Conservation (phyloP, 495 filamentous ascomycete species). For the Aspergillus avenaceus region DNA sequence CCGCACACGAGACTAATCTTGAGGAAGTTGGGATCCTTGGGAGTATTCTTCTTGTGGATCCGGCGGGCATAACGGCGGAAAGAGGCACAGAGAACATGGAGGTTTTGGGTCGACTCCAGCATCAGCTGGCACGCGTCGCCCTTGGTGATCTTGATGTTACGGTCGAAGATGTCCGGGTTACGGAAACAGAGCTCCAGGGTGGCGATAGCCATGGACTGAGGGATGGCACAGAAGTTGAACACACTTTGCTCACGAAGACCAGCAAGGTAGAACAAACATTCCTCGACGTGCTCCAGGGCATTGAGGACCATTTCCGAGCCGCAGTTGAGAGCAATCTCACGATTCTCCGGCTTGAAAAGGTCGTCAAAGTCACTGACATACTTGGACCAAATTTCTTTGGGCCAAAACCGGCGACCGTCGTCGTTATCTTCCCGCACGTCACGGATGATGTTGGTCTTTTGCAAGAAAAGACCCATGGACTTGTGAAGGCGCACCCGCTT, state of each 20-base stretch:
- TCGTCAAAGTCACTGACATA: constrained; percentile 86
- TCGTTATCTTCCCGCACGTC: constrained; percentile 87
- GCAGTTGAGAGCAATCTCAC: constrained; percentile 77
- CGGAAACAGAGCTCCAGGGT: constrained; percentile 87
- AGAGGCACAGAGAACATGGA: constrained; percentile 69
- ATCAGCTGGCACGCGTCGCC: constrained; percentile 89
- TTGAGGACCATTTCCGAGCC: constrained; percentile 93
- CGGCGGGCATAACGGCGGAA: constrained; percentile 72
- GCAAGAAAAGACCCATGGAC: constrained; percentile 94
- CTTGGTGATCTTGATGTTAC: constrained; percentile 94
- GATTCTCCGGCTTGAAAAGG: constrained; percentile 77
- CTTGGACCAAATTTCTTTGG: constrained; percentile 93
- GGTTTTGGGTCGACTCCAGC: constrained; percentile 86
- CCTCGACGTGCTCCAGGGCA: constrained; percentile 79
- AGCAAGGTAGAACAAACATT: constrained; percentile 96
- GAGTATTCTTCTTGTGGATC: constrained; percentile 93
- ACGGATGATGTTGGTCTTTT: constrained; percentile 98
- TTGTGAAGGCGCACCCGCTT: constrained; percentile 77
- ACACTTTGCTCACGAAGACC: constrained; percentile 94
- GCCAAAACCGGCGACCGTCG: constrained; percentile 88
- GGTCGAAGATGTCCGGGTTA: constrained; percentile 82
- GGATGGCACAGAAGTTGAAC: constrained; percentile 99
- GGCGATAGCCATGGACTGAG: constrained; percentile 97
- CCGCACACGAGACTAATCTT: constrained; percentile 89
- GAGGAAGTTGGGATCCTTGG: constrained; percentile 88